Base-by-base conservation (phyloP, 2,329 filamentous ascomycete genomes). In the Hypoxylon rubiginosum region DNA sequence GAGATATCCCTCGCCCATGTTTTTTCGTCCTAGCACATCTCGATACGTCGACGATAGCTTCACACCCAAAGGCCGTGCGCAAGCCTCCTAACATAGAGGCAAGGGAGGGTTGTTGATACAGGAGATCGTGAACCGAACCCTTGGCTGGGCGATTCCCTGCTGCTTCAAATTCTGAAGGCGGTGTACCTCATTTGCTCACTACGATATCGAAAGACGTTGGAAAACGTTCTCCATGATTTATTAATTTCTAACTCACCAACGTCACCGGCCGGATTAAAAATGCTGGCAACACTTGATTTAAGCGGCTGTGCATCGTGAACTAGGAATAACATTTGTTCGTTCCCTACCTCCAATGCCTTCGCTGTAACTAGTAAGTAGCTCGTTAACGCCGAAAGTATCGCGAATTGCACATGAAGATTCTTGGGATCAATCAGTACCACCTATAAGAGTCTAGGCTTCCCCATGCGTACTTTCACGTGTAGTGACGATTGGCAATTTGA, bases 1-100 rank as follows among this genome's bases (percentile, higher is more conserved):
- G n/a, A n/a, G 66, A 70, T 70, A 58, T 55, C 26, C 60, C n/a
- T 49, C n/a, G 36, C 17, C 55, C 62, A 50, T 58, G 52, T 28
- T 54, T 15, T 26, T 54, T 34, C 43, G 46, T 52, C 59, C 17
- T 53, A 54, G 41, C 43, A 43, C 19, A 21, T 56, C 46, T 41
- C 48, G 49, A 34, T 55, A 34, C 10, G 28, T 46, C 55, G 51
- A 34, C 34, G 59, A 64, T 68, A 66, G 58, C 56, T 50, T 60
- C 57, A 62, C 56, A 49, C 55, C 56, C 51, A 32, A 26, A 57
- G 55, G 32, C 63, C 52, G 52, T 57, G 48, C 51, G 50, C 15
- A 19, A 17, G 13, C 9, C 28, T 52, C 36, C 13, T 39, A 17
- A 39, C 46, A 43, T 48, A 10, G 24, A 19, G 4, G 11, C 8